Base-by-base conservation (phyloP, 1,284 basidiomycete species). In the Ustilago bromivora region DNA sequence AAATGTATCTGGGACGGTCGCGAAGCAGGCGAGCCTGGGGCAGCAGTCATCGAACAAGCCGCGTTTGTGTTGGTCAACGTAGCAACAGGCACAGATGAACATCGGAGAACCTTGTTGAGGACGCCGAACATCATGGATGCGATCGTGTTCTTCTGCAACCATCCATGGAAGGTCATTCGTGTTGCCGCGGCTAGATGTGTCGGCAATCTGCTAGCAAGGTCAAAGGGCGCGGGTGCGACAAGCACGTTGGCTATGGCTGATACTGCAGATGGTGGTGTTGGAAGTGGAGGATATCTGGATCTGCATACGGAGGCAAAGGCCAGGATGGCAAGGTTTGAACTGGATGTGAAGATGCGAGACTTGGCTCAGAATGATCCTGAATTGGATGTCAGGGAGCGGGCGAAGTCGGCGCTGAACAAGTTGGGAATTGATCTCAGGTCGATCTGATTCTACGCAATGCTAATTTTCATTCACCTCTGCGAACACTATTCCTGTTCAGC, bases 21-120 rank as follows among this genome's bases (percentile, higher is more conserved):
- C n/a, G 66, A 65, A 9, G 74, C 63, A 23, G 69, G 69, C 11
- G 66, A 77, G 34, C 64, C 61, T 3, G 61, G 71, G 32, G 77
- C 71, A 19, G 63, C 69, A 7, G 78, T 78, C 4, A 75, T 79
- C 13, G 82, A 79, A 49, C 84, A 85, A 57, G 78, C 76, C 17
- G 82, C 81, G 0, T 83, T 67, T 49, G 63, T 80, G 11, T 67
- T 85, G 4, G 80, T 79, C 43, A 85, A 85, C 43, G 36, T 85
- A 0, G 81, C 84, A 0, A 76, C 84, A n/a, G 82, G 84, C 4
- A 72, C 57, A 9, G 80, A 78, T 23, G 35, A 43, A 36, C 78
- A 79, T 47, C 61, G 79, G 11, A 64, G 61, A 32, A 19, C 62
- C 38, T 34, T 85, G 12, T 36, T 82, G 23, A 43, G 71, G 28